These are phyloP conservation scores for Zychaea mexicana DNA, from an alignment of 371 early-diverging fungal genomes.

Conservation along the genomic window DNA sequence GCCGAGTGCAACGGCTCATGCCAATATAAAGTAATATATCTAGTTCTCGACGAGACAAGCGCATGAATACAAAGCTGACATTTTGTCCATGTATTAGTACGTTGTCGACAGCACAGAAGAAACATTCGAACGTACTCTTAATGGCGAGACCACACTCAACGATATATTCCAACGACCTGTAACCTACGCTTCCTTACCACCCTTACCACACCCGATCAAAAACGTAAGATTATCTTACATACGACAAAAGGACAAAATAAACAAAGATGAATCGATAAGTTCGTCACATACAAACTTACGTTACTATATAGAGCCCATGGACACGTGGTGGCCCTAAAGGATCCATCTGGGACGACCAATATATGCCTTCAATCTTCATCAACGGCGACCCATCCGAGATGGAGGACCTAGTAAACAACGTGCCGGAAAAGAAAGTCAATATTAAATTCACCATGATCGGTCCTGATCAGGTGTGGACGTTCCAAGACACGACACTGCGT, in stretches of 20 bases:
- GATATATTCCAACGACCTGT: constrained; percentile 52
- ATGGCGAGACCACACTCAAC: constrained; percentile 41
- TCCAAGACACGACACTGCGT: constrained; percentile 46
- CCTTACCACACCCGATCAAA: constrained; percentile 52
- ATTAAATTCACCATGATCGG: constrained; percentile 47
- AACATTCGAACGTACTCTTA: constrained; percentile 46
- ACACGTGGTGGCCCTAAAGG: constrained; percentile 40
- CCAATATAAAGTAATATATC: constrained; percentile 41
- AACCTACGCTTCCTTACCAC: constrained; percentile 56
- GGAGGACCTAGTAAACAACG: constrained; percentile 33
- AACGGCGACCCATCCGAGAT: constrained; percentile 32
- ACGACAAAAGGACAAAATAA: background rate
- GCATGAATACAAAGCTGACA: no score
- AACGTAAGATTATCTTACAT: no score
- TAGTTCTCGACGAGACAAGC: no score
- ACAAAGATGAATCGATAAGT: background rate
- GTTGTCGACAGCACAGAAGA: constrained; percentile 48
- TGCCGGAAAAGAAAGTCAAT: constrained; percentile 18
- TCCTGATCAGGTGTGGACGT: constrained; percentile 46
- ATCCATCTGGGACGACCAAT: constrained; percentile 54
- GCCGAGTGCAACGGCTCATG: constrained; percentile 38
- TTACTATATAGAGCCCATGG: constrained; percentile 33
- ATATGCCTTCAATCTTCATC: constrained; percentile 54
- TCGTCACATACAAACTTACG: background rate
- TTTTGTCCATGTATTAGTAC: no score